These are phyloP conservation scores for Amanita thiersii DNA, from an alignment of 768 basidiomycete species.

Conservation along the genomic window DNA sequence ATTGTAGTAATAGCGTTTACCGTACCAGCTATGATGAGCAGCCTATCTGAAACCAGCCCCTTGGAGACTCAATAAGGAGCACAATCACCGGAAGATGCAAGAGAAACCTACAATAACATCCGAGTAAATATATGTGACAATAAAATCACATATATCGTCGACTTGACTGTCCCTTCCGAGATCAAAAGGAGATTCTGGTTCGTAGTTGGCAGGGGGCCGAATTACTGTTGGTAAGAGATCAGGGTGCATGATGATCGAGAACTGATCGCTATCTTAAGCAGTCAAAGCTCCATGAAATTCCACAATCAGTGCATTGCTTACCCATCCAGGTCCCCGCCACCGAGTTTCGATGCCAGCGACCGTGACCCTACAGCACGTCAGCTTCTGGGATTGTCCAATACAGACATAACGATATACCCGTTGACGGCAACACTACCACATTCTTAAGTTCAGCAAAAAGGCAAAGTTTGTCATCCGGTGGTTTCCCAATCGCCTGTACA, in stretches of 20 bases:
- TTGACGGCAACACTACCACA: constrained; percentile 62
- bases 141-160: constrained; percentile 70
- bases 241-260: constrained; percentile 49
- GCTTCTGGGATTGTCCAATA: background rate
- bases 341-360: constrained; percentile 61
- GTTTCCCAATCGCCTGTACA: constrained; percentile 64
- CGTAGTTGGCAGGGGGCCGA: constrained; percentile 46
- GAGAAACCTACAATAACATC: constrained; percentile 55
- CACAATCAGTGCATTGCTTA: constrained; percentile 21
- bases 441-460: constrained; percentile 57
- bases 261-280: constrained; percentile 50
- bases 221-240: constrained; percentile 46
- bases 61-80: constrained; percentile 3
- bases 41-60: constrained; percentile 63
- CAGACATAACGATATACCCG: constrained; percentile 29
- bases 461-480: constrained; percentile 46
- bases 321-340: constrained; percentile 80
- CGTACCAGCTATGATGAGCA: constrained; percentile 65
- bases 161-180: constrained; percentile 47
- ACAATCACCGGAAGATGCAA: too few species aligned
- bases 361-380: constrained; percentile 33
- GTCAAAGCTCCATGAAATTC: background rate
- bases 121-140: constrained; percentile 79
- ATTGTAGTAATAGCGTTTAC: too few species aligned
- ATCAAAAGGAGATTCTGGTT: constrained; percentile 23